A percentile compares a stretch with the other conserved stretches of the same genome.
phyloP scores from a whole-genome alignment of 2,329 filamentous ascomycete species.

The Pseudogymnoascus sp. region DNA sequence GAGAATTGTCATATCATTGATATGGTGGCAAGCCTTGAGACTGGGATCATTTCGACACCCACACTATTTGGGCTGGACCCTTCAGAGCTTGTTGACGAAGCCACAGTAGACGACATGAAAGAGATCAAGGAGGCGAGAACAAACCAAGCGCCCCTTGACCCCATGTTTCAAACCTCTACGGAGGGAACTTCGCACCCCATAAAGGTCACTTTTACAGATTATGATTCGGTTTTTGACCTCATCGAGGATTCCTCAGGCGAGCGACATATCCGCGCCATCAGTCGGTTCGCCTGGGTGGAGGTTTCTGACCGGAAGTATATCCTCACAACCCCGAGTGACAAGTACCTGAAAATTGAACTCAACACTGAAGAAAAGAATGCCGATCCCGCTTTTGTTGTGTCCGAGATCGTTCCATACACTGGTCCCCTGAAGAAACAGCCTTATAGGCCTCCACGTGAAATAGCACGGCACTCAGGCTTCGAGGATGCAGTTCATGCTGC shows the following conservation, averaged over 20 bases:
- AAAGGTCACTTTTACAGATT: slow-evolving; percentile 72
- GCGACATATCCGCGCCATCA: slow-evolving; percentile 66
- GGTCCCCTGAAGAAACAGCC: slow-evolving; percentile 32
- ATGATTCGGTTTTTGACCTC: slow-evolving; percentile 84
- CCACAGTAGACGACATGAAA: slow-evolving; percentile 53
- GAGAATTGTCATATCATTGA: slow-evolving; percentile 90
- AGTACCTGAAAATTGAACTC: slow-evolving; percentile 47
- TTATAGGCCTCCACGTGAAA: slow-evolving; percentile 57
- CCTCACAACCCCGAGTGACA: slow-evolving; percentile 55
- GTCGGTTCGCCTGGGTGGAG: slow-evolving; percentile 73
- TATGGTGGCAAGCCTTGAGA: slow-evolving; percentile 78
- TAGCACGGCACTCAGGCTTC: slow-evolving; percentile 59
- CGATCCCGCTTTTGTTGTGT: slow-evolving; percentile 18
- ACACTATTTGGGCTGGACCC: slow-evolving; percentile 92
- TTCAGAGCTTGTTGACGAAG: slow-evolving; percentile 61
- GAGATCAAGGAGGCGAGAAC: slow-evolving; percentile 29
- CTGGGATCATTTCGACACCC: slow-evolving; percentile 80
- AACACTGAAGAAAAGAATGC: slow-evolving; percentile 28
- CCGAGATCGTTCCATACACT: slow-evolving; percentile 32
- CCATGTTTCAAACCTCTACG: not conserved
- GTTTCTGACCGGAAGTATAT: slow-evolving; percentile 63
- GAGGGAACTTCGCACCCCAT: not conserved
- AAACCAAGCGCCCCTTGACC: not conserved
- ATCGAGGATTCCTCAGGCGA: slow-evolving; percentile 75
- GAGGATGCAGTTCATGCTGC: slow-evolving; percentile 71